These are phyloP conservation scores for Carex arenaria DNA, from an alignment of 202 grass and related monocot genomes.

Conservation along the genomic window DNA sequence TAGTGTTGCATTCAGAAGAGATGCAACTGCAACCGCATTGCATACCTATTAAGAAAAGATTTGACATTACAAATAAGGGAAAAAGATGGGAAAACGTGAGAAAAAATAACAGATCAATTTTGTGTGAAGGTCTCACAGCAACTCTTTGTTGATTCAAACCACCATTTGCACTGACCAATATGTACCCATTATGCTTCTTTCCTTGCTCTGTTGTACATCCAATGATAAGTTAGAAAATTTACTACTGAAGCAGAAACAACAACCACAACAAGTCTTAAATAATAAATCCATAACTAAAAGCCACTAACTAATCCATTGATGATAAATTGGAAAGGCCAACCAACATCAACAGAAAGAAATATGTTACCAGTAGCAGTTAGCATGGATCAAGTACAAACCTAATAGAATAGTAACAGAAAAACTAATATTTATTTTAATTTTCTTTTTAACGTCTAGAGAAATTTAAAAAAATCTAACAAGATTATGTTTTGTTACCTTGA, in stretches of 20 bases:
- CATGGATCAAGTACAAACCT: neutral
- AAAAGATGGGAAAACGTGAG: constrained; percentile 4
- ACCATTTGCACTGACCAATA: constrained; percentile 82
- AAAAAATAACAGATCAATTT: neutral
- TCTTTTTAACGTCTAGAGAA: neutral
- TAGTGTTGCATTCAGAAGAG: constrained; percentile 76
- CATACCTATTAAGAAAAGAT: constrained; percentile 48
- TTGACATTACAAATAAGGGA: neutral
- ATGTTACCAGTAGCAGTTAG: neutral
- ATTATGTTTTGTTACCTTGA: constrained; percentile 38
- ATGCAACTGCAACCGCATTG: constrained; percentile 68
- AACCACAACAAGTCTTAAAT: neutral
- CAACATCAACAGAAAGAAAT: neutral
- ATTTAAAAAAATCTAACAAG: neutral
- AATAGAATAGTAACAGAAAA: neutral
- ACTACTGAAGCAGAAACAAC: neutral
- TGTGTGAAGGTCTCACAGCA: constrained; percentile 48
- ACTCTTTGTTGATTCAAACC: constrained; percentile 92
- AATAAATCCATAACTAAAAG: neutral
- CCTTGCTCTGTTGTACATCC: constrained; percentile 32
- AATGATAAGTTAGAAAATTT: neutral
- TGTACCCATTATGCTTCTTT: constrained; percentile 50
- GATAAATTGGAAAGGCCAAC: neutral
- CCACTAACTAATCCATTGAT: constrained; percentile 1
- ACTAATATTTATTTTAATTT: neutral